Evolutionary conservation across 805 yeast genomes (phyloP), one percentile per base, ranked within the genome.

Genomic region (Torulaspora indica): DNA sequence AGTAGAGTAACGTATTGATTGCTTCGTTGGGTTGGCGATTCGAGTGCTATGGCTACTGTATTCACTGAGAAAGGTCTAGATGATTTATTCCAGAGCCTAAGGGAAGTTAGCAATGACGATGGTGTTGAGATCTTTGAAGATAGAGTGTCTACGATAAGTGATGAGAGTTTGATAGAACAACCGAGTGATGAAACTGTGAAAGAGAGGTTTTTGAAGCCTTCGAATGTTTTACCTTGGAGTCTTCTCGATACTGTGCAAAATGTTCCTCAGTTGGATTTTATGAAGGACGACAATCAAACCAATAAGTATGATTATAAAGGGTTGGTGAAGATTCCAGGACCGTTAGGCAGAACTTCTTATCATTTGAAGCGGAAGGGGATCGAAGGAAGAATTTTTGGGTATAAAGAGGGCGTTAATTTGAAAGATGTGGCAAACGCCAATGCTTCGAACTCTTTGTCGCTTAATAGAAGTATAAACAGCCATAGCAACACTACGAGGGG

Each of bases 291-390:
- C 15, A 33, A 40, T 8, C n/a, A 33, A 17, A 20, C 43, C 45
- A 22, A 51, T 40, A 35, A 44, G 30, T 52, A 60, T 30, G 61
- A 57, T 13, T 73, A 74, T 44, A 68, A 71, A 23, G 68, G 73
- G 4, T 68, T 89, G 43, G 65, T 82, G 30, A 64, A 69, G 6
- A 43, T 76, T 1, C 97, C 98, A 0, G 69, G 71, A 3, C 69
- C 79, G 3, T 71, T 81, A 12, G 74, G 78, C 10, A 74, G 95
- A 49, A 78, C 93, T 0, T 68, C 78, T 0, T 74, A 81, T 42
- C 71, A 84, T 41, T 84, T 86, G 64, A 77, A 77, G 47, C 73
- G 98, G 56, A 60, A 69, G 5, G 98, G 98, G 1, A 73, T 93
- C 4, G 72, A 74, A 1, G 97, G 97, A 10, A 56, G 65, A 3